Evolutionary conservation across 1,139 yeast species (phyloP).

Genomic region (Hyphopichia fennica): DNA sequence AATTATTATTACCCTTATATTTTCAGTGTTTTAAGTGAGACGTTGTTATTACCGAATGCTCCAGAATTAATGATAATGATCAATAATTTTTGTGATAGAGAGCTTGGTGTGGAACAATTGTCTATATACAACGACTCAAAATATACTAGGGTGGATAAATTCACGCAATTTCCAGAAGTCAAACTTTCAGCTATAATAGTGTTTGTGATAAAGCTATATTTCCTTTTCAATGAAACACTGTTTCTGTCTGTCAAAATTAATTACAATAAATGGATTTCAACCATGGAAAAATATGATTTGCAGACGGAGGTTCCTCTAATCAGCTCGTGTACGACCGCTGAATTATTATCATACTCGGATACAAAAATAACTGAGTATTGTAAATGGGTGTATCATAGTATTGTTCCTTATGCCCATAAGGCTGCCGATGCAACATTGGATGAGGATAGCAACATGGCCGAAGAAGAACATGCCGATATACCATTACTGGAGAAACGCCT

Average conservation of each 20-base stretch:
- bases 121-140: constrained; percentile 2
- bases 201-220: constrained; percentile 28
- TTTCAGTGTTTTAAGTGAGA: constrained; percentile 25
- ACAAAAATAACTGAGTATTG: constrained; percentile 38
- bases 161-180: constrained; percentile 28
- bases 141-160: constrained; percentile 3
- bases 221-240: constrained; percentile 15
- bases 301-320: constrained; percentile 18
- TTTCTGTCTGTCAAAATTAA: constrained; percentile 8
- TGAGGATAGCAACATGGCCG: constrained; percentile 3
- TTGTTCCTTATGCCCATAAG: constrained; percentile 26
- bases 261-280: constrained; percentile 22
- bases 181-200: constrained; percentile 23
- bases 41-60: constrained; percentile 30
- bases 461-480: constrained; percentile 14
- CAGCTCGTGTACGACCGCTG: constrained; percentile 11
- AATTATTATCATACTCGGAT: constrained; percentile 39
- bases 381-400: constrained; percentile 37
- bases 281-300: constrained; percentile 18
- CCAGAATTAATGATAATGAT: constrained; percentile 27
- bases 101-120: constrained; percentile 7
- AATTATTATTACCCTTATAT: constrained; percentile 37
- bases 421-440: constrained; percentile 9
- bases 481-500: constrained; percentile 36
- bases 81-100: constrained; percentile 11